A percentile compares a stretch with the other conserved stretches of the same genome.
phyloP scores from a whole-genome alignment of 495 filamentous ascomycete genomes.

The Penicillium subrubescens region DNA sequence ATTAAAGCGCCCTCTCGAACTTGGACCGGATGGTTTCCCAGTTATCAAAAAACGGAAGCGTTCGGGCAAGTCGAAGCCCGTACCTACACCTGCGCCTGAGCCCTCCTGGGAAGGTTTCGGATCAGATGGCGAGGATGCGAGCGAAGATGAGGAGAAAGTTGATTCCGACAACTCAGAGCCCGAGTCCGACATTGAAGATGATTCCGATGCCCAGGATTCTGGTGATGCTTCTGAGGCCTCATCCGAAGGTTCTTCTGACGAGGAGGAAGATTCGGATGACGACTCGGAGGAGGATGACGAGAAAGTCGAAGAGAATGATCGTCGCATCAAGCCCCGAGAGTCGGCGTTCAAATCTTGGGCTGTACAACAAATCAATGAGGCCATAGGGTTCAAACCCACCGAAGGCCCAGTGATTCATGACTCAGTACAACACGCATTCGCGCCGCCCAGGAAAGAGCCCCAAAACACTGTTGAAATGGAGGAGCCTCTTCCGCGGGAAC shows the following conservation, averaged over 20 bases:
- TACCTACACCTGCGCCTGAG: slow-evolving; percentile 43
- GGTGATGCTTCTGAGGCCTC: slow-evolving; percentile 20
- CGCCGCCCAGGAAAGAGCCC: slow-evolving; percentile 31
- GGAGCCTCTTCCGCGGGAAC: slow-evolving; percentile 75
- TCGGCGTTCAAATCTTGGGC: slow-evolving; percentile 97
- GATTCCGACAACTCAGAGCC: slow-evolving; percentile 19
- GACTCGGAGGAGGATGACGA: slow-evolving; percentile 30
- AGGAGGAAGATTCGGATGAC: slow-evolving; percentile 32
- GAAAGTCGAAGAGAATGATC: slow-evolving; percentile 31
- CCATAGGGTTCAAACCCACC: slow-evolving; percentile 61
- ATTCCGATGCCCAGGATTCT: slow-evolving; percentile 21
- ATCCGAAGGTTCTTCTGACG: slow-evolving; percentile 24
- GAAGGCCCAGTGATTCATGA: slow-evolving; percentile 31
- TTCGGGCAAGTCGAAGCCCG: slow-evolving; percentile 34
- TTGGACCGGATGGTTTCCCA: slow-evolving; percentile 75
- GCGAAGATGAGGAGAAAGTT: slow-evolving; percentile 24
- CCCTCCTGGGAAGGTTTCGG: slow-evolving; percentile 64
- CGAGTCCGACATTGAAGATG: slow-evolving; percentile 19
- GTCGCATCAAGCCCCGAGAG: slow-evolving; percentile 47
- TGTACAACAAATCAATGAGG: slow-evolving; percentile 77
- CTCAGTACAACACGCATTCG: slow-evolving; percentile 33
- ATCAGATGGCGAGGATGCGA: slow-evolving; percentile 42
- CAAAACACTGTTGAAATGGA: slow-evolving; percentile 58
- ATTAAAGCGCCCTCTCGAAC: slow-evolving; percentile 81
- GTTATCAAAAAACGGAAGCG: slow-evolving; percentile 71